A percentile compares a stretch with the other conserved stretches of the same genome.
phyloP scores from a whole-genome alignment of 2,329 filamentous ascomycete genomes.

The Epichloe glyceriae region DNA sequence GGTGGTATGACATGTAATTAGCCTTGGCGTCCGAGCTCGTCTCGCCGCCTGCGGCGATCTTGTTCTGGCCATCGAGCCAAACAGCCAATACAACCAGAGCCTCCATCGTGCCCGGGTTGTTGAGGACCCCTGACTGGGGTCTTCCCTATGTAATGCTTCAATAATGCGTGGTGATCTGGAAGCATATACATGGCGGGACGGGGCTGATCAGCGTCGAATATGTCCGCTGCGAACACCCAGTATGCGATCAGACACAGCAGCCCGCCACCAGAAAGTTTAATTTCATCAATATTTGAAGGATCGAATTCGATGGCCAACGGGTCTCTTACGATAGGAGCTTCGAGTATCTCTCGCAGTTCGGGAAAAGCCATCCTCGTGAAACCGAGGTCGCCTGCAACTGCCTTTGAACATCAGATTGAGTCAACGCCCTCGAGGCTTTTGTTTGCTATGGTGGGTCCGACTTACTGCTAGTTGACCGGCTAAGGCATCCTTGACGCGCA shows the following conservation, averaged over 20 bases:
- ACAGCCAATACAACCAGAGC: slow-evolving; percentile 46
- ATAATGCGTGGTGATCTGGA: slow-evolving; percentile 42
- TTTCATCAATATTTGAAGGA: slow-evolving; percentile 32
- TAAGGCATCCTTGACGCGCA: slow-evolving; percentile 50
- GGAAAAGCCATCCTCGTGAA: slow-evolving; percentile 32
- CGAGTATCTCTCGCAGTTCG: slow-evolving; percentile 33
- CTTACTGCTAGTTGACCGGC: slow-evolving; percentile 60
- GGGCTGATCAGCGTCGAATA: slow-evolving; percentile 45
- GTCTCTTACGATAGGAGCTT: slow-evolving; percentile 27
- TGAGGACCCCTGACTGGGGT: slow-evolving; percentile 33
- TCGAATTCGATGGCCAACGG: slow-evolving; percentile 35
- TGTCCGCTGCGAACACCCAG: slow-evolving; percentile 47
- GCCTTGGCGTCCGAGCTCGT: slow-evolving; percentile 16
- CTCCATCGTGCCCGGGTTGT: slow-evolving; percentile 43
- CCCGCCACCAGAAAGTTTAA: slow-evolving; percentile 46
- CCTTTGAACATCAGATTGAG: slow-evolving; percentile 23
- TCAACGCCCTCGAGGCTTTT: neutral
- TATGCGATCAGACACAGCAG: slow-evolving; percentile 47
- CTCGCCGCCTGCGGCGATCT: slow-evolving; percentile 19
- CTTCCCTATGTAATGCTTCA: slow-evolving; percentile 40
- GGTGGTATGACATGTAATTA: slow-evolving; percentile 47
- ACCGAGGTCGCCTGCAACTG: slow-evolving; percentile 50
- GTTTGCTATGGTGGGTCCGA: neutral
- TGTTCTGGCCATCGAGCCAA: slow-evolving; percentile 40
- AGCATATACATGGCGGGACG: slow-evolving; percentile 43